Percentiles rank a stretch among this genome's conserved stretches.
Evolutionary conservation across 1,284 basidiomycete species (phyloP).

Genomic region (Ganoderma boninense): DNA sequence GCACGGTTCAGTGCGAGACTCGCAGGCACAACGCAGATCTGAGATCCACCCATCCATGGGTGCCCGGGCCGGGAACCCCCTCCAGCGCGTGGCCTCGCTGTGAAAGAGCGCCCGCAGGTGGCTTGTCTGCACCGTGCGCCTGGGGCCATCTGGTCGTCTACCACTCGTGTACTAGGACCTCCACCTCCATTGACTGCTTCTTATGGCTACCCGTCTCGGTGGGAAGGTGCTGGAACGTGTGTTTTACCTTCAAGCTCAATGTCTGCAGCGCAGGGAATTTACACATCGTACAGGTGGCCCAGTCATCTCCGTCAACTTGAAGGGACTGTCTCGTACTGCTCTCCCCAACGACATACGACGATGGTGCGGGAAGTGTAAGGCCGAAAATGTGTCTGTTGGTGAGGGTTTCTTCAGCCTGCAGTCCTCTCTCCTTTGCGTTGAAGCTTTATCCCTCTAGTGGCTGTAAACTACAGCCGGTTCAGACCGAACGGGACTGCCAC

Average conservation of each 20-base stretch:
- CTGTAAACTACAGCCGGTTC: slow-evolving; percentile 67
- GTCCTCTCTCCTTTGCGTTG: not conserved
- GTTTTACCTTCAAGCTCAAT: not conserved
- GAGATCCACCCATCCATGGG: not conserved
- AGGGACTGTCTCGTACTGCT: slow-evolving; percentile 55
- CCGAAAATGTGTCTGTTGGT: slow-evolving; percentile 66
- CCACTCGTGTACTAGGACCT: too few species aligned
- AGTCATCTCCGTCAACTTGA: slow-evolving; percentile 5
- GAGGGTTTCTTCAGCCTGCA: slow-evolving; percentile 23
- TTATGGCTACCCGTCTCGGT: slow-evolving; percentile 9
- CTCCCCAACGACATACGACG: slow-evolving; percentile 66
- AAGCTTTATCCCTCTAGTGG: slow-evolving; percentile 49
- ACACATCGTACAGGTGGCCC: not conserved
- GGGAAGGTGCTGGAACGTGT: not conserved
- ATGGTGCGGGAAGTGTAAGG: slow-evolving; percentile 52
- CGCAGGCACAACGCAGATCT: too few species aligned
- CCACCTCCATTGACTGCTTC: not conserved
- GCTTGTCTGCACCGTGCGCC: too few species aligned
- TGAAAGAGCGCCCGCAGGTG: not conserved
- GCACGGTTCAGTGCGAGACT: too few species aligned
- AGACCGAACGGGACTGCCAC: slow-evolving; percentile 62
- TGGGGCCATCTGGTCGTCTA: not conserved
- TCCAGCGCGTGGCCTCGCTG: not conserved
- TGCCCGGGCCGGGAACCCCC: not conserved
- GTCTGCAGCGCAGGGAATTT: too few species aligned